A percentile compares a stretch with the other conserved stretches of the same genome.
Conservation (phyloP, 2,329 filamentous ascomycete genomes). For the Fusarium sp. region DNA sequence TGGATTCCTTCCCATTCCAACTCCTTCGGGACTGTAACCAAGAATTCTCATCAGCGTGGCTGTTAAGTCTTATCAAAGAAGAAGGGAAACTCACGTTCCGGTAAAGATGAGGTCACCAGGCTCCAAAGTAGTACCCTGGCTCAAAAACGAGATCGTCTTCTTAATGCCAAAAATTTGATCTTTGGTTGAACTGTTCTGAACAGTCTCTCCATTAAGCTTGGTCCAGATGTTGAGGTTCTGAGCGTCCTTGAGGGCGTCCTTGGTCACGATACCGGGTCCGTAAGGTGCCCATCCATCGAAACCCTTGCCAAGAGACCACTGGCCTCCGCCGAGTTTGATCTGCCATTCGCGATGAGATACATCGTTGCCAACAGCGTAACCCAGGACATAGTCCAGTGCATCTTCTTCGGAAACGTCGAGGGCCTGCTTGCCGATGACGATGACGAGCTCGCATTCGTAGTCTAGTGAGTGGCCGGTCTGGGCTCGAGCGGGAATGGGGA, state of each 20-base stretch:
- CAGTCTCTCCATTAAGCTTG: background rate
- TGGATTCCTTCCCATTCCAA: background rate
- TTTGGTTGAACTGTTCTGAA: background rate
- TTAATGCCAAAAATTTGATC: background rate
- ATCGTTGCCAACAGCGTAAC: background rate
- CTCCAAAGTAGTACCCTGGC: background rate
- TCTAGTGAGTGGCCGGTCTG: background rate
- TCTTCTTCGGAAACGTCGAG: background rate
- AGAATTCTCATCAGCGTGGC: background rate
- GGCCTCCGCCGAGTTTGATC: background rate
- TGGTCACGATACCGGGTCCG: background rate
- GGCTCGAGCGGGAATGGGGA: background rate
- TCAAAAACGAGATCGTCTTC: background rate
- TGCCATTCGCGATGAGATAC: background rate
- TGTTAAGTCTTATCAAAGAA: too few relatives aligned
- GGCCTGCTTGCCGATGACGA: background rate
- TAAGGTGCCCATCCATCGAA: background rate
- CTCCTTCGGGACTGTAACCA: background rate
- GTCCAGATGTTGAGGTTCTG: background rate
- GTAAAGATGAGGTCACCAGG: background rate
- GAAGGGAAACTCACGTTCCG: background rate
- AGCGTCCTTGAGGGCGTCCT: background rate
- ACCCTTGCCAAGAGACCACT: background rate
- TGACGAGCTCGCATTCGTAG: background rate
- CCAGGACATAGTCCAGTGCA: background rate